A percentile compares a stretch with the other conserved stretches of the same genome.
Evolutionary conservation across 164 flowering plant species (phyloP).

Genomic region (Vitis amurensis): DNA sequence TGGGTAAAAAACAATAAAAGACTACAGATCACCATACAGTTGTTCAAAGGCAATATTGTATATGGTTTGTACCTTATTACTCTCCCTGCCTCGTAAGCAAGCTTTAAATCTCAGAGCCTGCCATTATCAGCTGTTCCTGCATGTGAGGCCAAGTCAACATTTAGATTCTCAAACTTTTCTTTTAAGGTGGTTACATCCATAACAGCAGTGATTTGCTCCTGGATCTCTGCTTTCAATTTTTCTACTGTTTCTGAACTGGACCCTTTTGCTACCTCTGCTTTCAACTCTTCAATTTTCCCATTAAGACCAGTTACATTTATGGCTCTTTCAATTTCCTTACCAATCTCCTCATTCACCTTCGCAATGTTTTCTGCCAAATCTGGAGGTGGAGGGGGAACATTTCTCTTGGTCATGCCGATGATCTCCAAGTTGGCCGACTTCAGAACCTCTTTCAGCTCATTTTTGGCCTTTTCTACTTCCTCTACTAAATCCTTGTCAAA

Average conservation of each 20-base stretch:
- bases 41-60: too few species aligned
- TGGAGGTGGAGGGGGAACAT: conserved; percentile 8
- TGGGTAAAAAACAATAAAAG: too few species aligned
- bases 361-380: conserved; percentile 22
- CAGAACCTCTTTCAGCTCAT: conserved; percentile 24
- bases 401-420: conserved; percentile 24
- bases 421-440: conserved; percentile 37
- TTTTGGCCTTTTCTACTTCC: conserved; percentile 20
- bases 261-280: conserved; percentile 23
- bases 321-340: conserved; percentile 27
- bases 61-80: background rate
- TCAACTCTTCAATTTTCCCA: conserved; percentile 34
- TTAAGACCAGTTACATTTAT: conserved; percentile 23
- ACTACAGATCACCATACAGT: too few species aligned
- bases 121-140: conserved; percentile 24
- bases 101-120: conserved; percentile 14
- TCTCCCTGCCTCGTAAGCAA: background rate
- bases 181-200: conserved; percentile 27
- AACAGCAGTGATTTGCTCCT: conserved; percentile 24
- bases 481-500: conserved; percentile 24
- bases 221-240: conserved; percentile 36
- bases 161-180: conserved; percentile 30
- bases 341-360: conserved; percentile 24
- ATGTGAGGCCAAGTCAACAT: conserved; percentile 8
- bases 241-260: conserved; percentile 20